Evolutionary conservation across 805 yeast species (phyloP).

Genomic region (Candida dajiaensis): DNA sequence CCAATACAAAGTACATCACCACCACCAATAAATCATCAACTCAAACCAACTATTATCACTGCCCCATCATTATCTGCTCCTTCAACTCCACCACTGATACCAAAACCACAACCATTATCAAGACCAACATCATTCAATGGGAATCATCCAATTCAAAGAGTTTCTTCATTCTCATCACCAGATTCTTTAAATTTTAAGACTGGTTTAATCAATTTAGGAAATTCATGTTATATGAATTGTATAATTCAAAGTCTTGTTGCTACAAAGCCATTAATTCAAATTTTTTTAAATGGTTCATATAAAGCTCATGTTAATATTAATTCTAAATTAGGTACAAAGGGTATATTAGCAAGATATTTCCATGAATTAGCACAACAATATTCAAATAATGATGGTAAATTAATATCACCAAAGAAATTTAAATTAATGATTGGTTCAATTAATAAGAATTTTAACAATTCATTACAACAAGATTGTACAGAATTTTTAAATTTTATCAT

Average conservation of each 20-base stretch:
- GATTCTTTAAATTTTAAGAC: conserved; percentile 32
- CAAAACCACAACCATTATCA: neutral
- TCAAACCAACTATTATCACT: neutral
- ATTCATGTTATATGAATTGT: conserved; percentile 91
- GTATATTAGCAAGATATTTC: conserved; percentile 66
- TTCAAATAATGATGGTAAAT: conserved; percentile 39
- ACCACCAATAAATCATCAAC: too few species aligned
- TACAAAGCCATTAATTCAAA: conserved; percentile 55
- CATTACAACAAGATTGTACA: conserved; percentile 80
- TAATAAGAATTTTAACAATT: conserved; percentile 56
- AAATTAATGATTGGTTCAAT: conserved; percentile 63
- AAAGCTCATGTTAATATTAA: conserved; percentile 62
- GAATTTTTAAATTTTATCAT: conserved; percentile 72
- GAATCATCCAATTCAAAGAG: neutral
- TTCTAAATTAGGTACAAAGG: conserved; percentile 76
- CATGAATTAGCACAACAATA: conserved; percentile 53
- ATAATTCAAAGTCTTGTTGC: conserved; percentile 81
- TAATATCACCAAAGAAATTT: conserved; percentile 55
- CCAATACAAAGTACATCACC: neutral
- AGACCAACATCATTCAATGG: neutral
- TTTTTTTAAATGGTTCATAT: conserved; percentile 58
- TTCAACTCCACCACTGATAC: conserved; percentile 6
- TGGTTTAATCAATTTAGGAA: conserved; percentile 79
- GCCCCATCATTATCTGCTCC: neutral
- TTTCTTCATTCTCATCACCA: neutral